Percentiles rank a stretch among this genome's conserved stretches.
Evolutionary conservation across 2,329 filamentous ascomycete species (phyloP).

Genomic region (Xylaria multiplex): DNA sequence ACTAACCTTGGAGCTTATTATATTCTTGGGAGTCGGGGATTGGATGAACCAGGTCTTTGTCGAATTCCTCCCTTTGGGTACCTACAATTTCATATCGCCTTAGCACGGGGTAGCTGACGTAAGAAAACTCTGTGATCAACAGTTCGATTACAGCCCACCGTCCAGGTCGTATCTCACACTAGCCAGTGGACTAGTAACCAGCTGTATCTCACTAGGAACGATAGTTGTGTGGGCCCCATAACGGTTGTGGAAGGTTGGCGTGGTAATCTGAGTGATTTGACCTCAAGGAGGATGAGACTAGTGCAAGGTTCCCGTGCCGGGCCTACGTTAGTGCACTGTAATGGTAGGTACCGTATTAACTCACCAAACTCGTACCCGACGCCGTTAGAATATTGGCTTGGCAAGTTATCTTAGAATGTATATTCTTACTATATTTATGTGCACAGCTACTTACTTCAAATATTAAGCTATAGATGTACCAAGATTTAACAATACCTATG

Average conservation of each 20-base stretch:
- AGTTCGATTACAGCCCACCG: neutral
- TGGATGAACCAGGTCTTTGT: neutral
- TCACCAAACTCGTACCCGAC: too few species aligned
- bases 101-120: neutral
- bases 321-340: neutral
- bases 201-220: constrained; percentile 14
- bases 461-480: too few species aligned
- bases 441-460: too few species aligned
- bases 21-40: neutral
- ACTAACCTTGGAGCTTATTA: neutral
- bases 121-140: neutral
- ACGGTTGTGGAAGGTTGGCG: constrained; percentile 14
- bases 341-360: too few species aligned
- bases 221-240: constrained; percentile 25
- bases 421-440: too few species aligned
- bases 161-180: neutral
- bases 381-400: too few species aligned
- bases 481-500: too few species aligned
- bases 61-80: neutral
- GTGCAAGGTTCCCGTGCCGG: constrained; percentile 6
- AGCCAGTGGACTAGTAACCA: neutral
- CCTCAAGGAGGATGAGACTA: constrained; percentile 9
- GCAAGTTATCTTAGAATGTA: too few species aligned
- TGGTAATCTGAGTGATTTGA: constrained; percentile 2
- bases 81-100: too few species aligned